These are phyloP conservation scores for Volvox africanus DNA, from an alignment of 139 green algal species.

Conservation along the genomic window DNA sequence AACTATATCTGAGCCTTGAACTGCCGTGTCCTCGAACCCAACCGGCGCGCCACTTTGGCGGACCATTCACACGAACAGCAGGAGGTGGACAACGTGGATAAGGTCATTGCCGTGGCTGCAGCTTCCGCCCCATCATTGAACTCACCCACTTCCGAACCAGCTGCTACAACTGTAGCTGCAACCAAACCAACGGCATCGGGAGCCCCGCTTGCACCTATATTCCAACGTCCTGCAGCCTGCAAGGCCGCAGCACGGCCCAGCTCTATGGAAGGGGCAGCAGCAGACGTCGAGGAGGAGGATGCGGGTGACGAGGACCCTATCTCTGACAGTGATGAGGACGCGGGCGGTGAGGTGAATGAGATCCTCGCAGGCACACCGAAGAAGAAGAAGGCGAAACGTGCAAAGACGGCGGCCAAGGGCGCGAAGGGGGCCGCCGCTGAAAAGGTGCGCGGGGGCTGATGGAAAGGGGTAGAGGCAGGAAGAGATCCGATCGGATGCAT, in stretches of 20 bases:
- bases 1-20: too few relatives aligned
- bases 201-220: conserved; percentile 10
- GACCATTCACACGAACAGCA: too few relatives aligned
- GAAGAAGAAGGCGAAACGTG: not conserved
- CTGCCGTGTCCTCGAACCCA: too few relatives aligned
- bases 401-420: conserved; percentile 5
- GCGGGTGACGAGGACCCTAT: conserved; percentile 34
- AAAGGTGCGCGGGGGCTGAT: not conserved
- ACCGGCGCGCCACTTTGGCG: too few relatives aligned
- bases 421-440: not conserved
- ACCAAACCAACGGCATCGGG: not conserved
- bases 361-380: not conserved
- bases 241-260: not conserved
- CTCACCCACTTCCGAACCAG: not conserved
- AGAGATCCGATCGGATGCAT: too few relatives aligned
- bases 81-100: too few relatives aligned
- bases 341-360: not conserved
- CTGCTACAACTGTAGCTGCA: not conserved
- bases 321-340: conserved; percentile 23
- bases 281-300: not conserved
- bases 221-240: not conserved
- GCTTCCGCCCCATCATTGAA: not conserved
- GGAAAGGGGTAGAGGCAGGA: too few relatives aligned
- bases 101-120: not conserved
- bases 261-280: not conserved